Evolutionary conservation across 1,284 basidiomycete species (phyloP), one percentile per base, ranked within the genome.

Genomic region (Fomitopsis palustris): DNA sequence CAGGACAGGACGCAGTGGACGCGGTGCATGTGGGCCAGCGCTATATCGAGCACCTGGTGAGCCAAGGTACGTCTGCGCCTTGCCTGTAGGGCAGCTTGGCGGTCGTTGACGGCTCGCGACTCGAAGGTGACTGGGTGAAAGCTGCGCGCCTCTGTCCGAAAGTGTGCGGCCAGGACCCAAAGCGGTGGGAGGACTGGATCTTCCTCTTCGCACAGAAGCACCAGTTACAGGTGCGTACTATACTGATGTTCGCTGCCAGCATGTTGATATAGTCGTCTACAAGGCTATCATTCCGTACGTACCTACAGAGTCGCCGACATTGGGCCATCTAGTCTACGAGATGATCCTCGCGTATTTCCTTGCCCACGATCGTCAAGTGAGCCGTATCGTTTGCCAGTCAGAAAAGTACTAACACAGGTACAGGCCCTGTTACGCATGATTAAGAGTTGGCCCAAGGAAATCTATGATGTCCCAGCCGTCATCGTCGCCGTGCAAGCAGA

Each of bases 181-280:
- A 86, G 64, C 83, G 85, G 17, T 99, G 97, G 97, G 96, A 98
- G 71, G 86, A 92, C 67, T 97, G 93, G 90, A 92, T 98, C 70
- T 96, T 97, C 69, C 77, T 87, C 9, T 98, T 97, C 70, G 91
- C 92, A 0, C 88, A 96, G 71, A 86, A 90, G 66, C 83, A 86
- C 35, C 87, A 94, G 61, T 77, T 98, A 19, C 86, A 91, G 67
- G 93, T 93, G 62, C 53, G 79, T 69, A 33, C 45, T 37, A 27
- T 53, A 19, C 23, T 1, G n/a, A n/a, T 51, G 5, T 35, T 47
- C 14, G 41, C 31, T 16, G 8, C 12, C 21, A 31, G 39, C 10
- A 53, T 25, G 47, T 55, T 31, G 43, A 41, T 10, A 57, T 56
- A n/a, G n/a, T n/a, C n/a, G 10, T 49, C 27, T 27, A 51, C 16